Evolutionary conservation across 1,284 basidiomycete species (phyloP).

Genomic region (Tausonia pullulans): DNA sequence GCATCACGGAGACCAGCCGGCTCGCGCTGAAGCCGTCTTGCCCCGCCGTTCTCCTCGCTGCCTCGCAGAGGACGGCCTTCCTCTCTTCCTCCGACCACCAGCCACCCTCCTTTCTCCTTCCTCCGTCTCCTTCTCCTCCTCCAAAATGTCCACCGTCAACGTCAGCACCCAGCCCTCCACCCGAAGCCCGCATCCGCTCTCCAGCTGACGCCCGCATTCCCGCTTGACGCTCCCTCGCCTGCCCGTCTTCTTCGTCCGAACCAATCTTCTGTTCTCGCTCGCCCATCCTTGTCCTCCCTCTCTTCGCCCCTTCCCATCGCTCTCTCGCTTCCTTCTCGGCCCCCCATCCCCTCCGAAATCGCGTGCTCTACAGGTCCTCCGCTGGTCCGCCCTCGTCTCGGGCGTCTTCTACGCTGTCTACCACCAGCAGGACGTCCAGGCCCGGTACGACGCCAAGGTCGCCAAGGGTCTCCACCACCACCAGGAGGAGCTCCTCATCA

Average conservation of each 20-base stretch:
- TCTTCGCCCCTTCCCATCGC: background rate
- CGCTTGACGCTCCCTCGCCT: too few relatives aligned
- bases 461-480: constrained; percentile 56
- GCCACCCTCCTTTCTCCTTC: background rate
- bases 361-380: constrained; percentile 60
- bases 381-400: constrained; percentile 80
- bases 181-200: too few relatives aligned
- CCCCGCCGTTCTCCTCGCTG: too few relatives aligned
- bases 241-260: too few relatives aligned
- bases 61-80: too few relatives aligned
- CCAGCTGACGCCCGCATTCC: too few relatives aligned
- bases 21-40: too few relatives aligned
- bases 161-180: background rate
- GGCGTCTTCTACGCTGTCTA: constrained; percentile 88
- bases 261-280: background rate
- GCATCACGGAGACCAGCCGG: background rate
- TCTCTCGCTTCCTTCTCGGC: background rate
- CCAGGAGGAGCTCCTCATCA: constrained; percentile 63
- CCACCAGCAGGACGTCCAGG: constrained; percentile 83
- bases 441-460: constrained; percentile 60
- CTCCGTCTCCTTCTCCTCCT: background rate
- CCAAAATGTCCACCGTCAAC: constrained; percentile 1
- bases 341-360: background rate
- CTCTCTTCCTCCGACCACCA: background rate
- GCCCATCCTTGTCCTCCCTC: background rate